phyloP scores from a whole-genome alignment of 78 protist species.

The Guillardia theta region DNA sequence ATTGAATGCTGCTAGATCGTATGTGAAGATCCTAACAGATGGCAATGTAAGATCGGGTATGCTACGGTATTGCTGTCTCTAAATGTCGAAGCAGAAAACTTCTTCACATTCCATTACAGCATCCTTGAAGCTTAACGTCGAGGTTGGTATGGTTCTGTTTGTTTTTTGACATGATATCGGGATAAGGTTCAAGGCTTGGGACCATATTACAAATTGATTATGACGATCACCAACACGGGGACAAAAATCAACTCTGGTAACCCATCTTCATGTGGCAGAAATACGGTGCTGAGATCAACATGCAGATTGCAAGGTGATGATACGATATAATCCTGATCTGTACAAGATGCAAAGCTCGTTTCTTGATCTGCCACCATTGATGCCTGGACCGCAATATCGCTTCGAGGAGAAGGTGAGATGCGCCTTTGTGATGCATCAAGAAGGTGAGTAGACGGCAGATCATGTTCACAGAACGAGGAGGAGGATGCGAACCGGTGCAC shows the following conservation, averaged over 20 bases:
- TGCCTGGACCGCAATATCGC: slow-evolving; percentile 48
- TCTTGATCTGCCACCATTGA: neutral
- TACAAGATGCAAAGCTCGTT: neutral
- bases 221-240: neutral
- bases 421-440: too few relatives aligned
- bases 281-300: neutral
- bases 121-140: neutral
- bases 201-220: neutral
- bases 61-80: neutral
- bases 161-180: neutral
- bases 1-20: slow-evolving; percentile 68
- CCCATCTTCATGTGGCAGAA: neutral
- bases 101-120: neutral
- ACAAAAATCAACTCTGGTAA: neutral
- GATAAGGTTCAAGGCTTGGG: too few relatives aligned
- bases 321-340: too few relatives aligned
- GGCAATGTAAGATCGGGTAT: too few relatives aligned
- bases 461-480: neutral
- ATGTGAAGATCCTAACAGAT: slow-evolving; percentile 68
- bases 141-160: neutral
- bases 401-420: slow-evolving; percentile 43
- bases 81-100: neutral
- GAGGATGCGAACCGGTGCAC: neutral
- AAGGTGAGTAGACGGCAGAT: too few relatives aligned
- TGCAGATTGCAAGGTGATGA: too few relatives aligned